Evolutionary conservation across 331 rosid genomes (phyloP).

Genomic region (Malus hybrid): DNA sequence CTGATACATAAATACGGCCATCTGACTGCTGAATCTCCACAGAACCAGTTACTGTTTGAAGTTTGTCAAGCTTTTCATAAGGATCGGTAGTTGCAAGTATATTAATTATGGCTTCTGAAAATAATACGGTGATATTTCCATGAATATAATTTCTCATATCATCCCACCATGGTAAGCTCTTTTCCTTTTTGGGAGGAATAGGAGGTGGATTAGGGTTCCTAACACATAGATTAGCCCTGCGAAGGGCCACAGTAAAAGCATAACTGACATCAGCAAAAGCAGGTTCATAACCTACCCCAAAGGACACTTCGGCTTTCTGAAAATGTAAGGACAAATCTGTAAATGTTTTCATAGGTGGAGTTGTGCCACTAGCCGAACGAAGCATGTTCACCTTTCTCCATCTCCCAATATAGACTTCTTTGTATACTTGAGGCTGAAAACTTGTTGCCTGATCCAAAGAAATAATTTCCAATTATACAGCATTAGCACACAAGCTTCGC

Average conservation of each 20-base stretch:
- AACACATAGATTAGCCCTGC: slow-evolving; percentile 89
- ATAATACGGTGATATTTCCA: slow-evolving; percentile 63
- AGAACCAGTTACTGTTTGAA: slow-evolving; percentile 51
- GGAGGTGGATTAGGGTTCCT: slow-evolving; percentile 42
- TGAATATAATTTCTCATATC: slow-evolving; percentile 95
- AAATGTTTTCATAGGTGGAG: slow-evolving; percentile 94
- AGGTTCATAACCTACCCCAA: slow-evolving; percentile 97
- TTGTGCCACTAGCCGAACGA: slow-evolving; percentile 96
- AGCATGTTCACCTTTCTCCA: slow-evolving; percentile 96
- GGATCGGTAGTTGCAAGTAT: slow-evolving; percentile 89
- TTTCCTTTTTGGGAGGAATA: slow-evolving; percentile 74
- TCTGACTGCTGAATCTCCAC: slow-evolving; percentile 94
- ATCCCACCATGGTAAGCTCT: slow-evolving; percentile 99
- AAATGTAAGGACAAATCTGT: slow-evolving; percentile 74
- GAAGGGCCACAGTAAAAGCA: slow-evolving; percentile 92
- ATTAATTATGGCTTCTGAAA: slow-evolving; percentile 70
- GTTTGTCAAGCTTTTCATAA: slow-evolving; percentile 90
- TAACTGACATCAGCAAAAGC: slow-evolving; percentile 87
- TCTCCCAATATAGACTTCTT: slow-evolving; percentile 83
- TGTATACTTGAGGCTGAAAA: slow-evolving; percentile 92
- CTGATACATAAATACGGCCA: slow-evolving; percentile 67
- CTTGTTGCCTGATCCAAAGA: slow-evolving; percentile 74
- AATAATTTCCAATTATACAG: slow-evolving; percentile 17
- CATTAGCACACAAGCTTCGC: slow-evolving; percentile 9
- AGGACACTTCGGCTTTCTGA: slow-evolving; percentile 72